Evolutionary conservation across 345 rosid species (phyloP), one percentile per base, ranked within the genome.

Genomic region (Excoecaria cochinchinensis): DNA sequence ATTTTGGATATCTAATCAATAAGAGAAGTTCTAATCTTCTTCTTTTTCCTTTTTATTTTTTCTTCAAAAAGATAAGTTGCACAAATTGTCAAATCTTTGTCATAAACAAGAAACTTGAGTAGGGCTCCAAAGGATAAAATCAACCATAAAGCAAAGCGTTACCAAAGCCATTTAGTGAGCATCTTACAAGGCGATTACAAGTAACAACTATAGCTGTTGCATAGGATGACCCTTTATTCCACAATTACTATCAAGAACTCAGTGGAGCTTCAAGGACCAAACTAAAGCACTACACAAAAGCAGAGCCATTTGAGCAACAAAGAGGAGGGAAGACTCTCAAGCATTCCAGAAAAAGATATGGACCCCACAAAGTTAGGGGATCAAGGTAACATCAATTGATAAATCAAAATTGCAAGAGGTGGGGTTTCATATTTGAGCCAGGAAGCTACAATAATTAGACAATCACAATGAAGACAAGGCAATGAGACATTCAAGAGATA

Each of bases 181-280:
- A 76, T 53, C 68, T 47, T 38, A 47, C 4, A 71, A 19, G 9
- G 52, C 71, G 70, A 67, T 40, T 40, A 74, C 22, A 21, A 5
- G 24, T 21, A 38, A 55, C 7, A 71, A 67, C 24, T 25, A 61
- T 36, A 69, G 19, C 50, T 58, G 19, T 63, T 24, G 56, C 68
- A 67, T 47, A 22, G 4, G 69, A 61, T 22, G 5, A 75, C 39
- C 25, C 51, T 58, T 69, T 57, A 67, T 38, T 67, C 72, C 38
- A 57, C 24, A 51, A 51, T 22, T 31, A 47, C 22, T 31, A 62
- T 67, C 56, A n/a, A 67, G 38, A 63, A 75, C 69, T 63, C 71
- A 76, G 71, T 56, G 78, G 72, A 68, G 76, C 78, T 51, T 42
- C 74, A 68, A 19, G 72, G 73, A 69, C 76, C 71, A 71, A 24